Percentiles rank a stretch among this genome's conserved stretches.
phyloP scores from a whole-genome alignment of 352 stramenopile species.

The Globisporangium barbulae region DNA sequence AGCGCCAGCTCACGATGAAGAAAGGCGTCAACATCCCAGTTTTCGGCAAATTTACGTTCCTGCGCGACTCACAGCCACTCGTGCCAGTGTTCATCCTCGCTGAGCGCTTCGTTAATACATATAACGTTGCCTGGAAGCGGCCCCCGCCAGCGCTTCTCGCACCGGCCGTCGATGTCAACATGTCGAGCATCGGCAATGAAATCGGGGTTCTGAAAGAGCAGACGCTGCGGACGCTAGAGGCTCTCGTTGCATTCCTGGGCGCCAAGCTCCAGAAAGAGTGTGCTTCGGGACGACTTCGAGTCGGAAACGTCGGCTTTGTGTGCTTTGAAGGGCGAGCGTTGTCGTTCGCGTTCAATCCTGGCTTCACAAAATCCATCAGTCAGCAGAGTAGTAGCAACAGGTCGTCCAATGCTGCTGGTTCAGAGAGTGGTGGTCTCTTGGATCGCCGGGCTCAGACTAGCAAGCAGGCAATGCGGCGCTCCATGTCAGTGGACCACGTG shows the following conservation, averaged over 20 bases:
- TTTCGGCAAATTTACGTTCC: conserved; percentile 60
- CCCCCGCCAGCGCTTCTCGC: conserved; percentile 43
- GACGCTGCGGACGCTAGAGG: conserved; percentile 38
- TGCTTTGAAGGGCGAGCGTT: conserved; percentile 40
- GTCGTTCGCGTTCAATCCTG: conserved; percentile 42
- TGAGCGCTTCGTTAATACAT: conserved; percentile 42
- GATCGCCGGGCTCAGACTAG: background rate
- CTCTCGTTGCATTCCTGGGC: conserved; percentile 37
- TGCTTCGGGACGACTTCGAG: conserved; percentile 22
- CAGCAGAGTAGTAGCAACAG: conserved; percentile 12
- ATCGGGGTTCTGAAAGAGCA: conserved; percentile 42
- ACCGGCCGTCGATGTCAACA: conserved; percentile 36
- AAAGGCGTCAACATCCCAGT: conserved; percentile 39
- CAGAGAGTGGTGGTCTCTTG: background rate
- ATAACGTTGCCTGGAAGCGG: conserved; percentile 37
- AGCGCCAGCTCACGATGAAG: conserved; percentile 32
- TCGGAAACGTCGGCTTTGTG: conserved; percentile 37
- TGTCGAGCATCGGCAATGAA: conserved; percentile 43
- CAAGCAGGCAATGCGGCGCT: conserved; percentile 5
- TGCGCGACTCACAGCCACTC: conserved; percentile 31
- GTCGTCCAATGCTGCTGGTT: background rate
- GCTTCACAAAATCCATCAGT: conserved; percentile 26
- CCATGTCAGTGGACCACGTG: conserved; percentile 3
- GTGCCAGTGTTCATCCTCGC: conserved; percentile 46
- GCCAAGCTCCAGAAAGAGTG: conserved; percentile 30